These are phyloP conservation scores for Xylariales sp. DNA, from an alignment of 2,329 filamentous ascomycete genomes.

Conservation along the genomic window DNA sequence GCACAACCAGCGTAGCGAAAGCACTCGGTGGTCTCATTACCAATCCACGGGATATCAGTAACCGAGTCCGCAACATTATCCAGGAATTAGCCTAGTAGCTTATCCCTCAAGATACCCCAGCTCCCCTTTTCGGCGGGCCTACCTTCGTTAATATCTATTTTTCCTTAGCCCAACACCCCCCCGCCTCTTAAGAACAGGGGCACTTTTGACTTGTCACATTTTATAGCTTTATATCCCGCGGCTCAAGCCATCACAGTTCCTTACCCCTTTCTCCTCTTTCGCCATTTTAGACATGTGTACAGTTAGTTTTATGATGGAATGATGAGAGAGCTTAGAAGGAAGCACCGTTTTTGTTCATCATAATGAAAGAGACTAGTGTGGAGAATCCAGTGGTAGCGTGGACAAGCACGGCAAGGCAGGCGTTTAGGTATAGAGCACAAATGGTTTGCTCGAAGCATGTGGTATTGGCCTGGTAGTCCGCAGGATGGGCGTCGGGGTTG, in stretches of 20 bases:
- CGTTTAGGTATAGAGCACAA: conserved; percentile 9
- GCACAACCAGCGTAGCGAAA: conserved; percentile 35
- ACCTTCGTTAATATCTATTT: neutral
- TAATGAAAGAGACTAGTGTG: neutral
- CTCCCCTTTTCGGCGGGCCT: neutral
- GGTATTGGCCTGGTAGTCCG: neutral
- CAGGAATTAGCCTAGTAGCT: conserved; percentile 32
- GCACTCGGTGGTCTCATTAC: conserved; percentile 34
- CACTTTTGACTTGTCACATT: neutral
- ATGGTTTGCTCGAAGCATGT: neutral
- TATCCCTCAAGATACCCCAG: neutral
- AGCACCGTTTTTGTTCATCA: neutral
- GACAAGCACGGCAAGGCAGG: conserved; percentile 6
- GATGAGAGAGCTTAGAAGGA: neutral
- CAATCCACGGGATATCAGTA: conserved; percentile 40
- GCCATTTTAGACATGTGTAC: conserved; percentile 10
- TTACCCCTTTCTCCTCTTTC: conserved; percentile 2
- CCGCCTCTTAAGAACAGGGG: too few species aligned
- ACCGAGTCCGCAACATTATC: conserved; percentile 31
- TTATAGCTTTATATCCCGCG: conserved; percentile 20
- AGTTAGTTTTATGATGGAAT: conserved; percentile 26
- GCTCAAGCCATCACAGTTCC: conserved; percentile 11
- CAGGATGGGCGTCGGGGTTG: conserved; percentile 3
- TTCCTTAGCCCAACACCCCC: neutral
- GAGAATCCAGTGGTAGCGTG: neutral